Evolutionary conservation across 2,329 filamentous ascomycete species (phyloP), one percentile per base, ranked within the genome.

Genomic region (Penicillium palitans): DNA sequence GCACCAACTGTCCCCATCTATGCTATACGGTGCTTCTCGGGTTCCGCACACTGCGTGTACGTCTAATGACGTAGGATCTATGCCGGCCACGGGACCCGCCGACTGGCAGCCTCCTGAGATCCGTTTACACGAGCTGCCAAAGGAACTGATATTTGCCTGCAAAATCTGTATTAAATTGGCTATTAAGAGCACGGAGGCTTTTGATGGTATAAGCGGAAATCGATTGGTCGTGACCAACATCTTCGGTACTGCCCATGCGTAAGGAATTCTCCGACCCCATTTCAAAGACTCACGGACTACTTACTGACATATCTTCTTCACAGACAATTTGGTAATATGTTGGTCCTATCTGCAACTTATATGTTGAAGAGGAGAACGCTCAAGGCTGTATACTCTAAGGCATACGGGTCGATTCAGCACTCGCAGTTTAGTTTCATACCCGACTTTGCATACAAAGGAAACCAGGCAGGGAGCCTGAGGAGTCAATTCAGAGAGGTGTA

Each of bases 321-420:
- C 61, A 96, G 93, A 6, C 95, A 99, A 91, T 99, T 96, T 80
- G 93, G 93, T 58, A 98, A 98, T 72, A 85, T 97, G 69, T 81
- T 98, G 50, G 90, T 96, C 17, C 84, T 99, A 3, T 87, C 90
- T 27, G 92, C 93, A 1, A 90, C 89, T 4, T 93, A 87, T 74
- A 84, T 83, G 61, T 90, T 19, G 19, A 19, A 19, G 19, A 19
- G 19, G 19, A 19, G 19, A 19, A 19, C 19, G 19, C 19, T 19
- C 19, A 19, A 19, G 19, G 19, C 19, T 19, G 19, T 19, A 19
- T 19, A 19, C 19, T 19, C 19, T 19, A 19, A 19, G 19, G 19
- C 19, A 19, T 19, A 19, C 19, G 19, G 19, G 19, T 19, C 19
- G 19, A 19, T 19, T 19, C 19, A 19, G 19, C 19, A 19, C 19